Base-by-base conservation (phyloP, 495 filamentous ascomycete species). In the Acidomyces sp. region DNA sequence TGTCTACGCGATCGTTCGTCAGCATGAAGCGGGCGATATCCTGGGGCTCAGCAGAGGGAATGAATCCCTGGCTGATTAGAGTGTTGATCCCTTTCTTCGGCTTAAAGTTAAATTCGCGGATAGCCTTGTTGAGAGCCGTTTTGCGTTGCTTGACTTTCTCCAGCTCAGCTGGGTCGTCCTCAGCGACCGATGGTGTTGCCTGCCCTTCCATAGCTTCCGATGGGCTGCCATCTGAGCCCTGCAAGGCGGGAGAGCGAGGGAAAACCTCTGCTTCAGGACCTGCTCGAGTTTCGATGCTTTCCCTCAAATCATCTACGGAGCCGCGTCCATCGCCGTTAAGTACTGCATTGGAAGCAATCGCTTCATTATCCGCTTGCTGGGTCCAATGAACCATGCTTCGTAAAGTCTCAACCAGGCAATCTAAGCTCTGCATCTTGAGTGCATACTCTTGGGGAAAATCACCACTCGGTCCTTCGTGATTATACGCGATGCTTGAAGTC, bases 101-200 rank as follows among this genome's bases (percentile, higher is more conserved):
- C 55, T 99, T 99, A 69, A 84, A 96, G 55, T 99, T 99, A 67
- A 99, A 99, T 42, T 85, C 82, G 28, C 79, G 78, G 47, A 94
- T 78, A 1, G 80, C 85, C 48, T 92, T 87, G 28, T 75, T 79
- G 41, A 94, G 64, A 3, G 88, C 88, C 20, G 85, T 96, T 63
- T 99, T 99, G 29, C 79, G 71, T 45, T 85, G 82, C 65, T 95
- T 96, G 37, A 82, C 85, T 56, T 79, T 92, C 54, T 95, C 90
- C 22, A 99, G 68, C 54, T 96, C 77, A 30, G 71, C 81, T 1
- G 85, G 86, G 48, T 99, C 92, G 54, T 97, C 90, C 41, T 92
- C 84, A 1, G 80, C 56, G 5, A 81, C 48, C 5, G 86, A 82
- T 0, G 85, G 87, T 7, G 7, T 75, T 74, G 12, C 70, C 67